These are phyloP conservation scores for Paramarasmius palmivorus DNA, from an alignment of 1,284 basidiomycete genomes.

Conservation along the genomic window DNA sequence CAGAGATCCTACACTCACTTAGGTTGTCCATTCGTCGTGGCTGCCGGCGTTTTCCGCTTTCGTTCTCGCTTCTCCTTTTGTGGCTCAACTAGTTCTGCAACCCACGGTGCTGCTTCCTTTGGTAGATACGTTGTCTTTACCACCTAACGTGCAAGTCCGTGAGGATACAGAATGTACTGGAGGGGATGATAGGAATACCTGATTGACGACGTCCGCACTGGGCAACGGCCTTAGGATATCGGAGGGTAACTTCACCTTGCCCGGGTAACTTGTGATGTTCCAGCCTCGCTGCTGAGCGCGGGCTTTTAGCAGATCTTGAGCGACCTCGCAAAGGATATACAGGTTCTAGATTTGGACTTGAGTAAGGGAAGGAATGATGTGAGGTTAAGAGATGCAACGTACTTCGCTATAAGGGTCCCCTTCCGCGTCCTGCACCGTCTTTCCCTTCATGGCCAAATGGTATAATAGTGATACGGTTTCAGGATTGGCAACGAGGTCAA, in stretches of 20 bases:
- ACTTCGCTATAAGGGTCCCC: constrained; percentile 72
- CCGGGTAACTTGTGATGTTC: constrained; percentile 80
- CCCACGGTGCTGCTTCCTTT: constrained; percentile 55
- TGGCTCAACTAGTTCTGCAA: constrained; percentile 45
- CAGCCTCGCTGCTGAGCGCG: constrained; percentile 71
- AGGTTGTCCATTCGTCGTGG: constrained; percentile 38
- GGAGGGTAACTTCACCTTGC: constrained; percentile 75
- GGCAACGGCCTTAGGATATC: constrained; percentile 80
- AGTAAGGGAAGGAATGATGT: constrained; percentile 1
- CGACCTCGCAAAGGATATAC: constrained; percentile 87
- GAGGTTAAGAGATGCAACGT: constrained; percentile 17
- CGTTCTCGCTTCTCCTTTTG: constrained; percentile 35
- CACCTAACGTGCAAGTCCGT: constrained; percentile 64
- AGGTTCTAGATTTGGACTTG: constrained; percentile 60
- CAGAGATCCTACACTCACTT: constrained; percentile 32
- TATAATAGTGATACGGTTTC: constrained; percentile 87
- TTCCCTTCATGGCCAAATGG: constrained; percentile 81
- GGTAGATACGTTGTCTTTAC: constrained; percentile 38
- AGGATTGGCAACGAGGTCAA: constrained; percentile 71
- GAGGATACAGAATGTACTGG: neutral
- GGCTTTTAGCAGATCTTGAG: constrained; percentile 82
- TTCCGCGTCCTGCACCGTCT: constrained; percentile 82
- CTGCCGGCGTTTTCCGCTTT: constrained; percentile 39
- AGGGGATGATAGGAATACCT: constrained; percentile 38
- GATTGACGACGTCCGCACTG: constrained; percentile 59